A percentile compares a stretch with the other conserved stretches of the same genome.
phyloP scores from a whole-genome alignment of 2,329 filamentous ascomycete genomes.

The Colletotrichum lupini region DNA sequence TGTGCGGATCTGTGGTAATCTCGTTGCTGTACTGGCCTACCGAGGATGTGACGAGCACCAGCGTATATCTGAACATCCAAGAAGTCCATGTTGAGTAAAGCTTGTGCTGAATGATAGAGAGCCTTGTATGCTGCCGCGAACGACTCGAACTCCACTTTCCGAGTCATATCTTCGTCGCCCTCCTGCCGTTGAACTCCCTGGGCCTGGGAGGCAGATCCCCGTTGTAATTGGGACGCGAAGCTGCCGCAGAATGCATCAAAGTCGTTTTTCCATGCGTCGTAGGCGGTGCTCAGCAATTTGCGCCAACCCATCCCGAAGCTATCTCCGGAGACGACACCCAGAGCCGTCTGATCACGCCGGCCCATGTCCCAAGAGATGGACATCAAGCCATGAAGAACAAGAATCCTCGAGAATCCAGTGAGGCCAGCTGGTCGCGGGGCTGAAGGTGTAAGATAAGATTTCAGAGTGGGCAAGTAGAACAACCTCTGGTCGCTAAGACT shows the following conservation, averaged over 20 bases:
- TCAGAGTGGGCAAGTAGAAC: slow-evolving; percentile 64
- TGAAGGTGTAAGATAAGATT: slow-evolving; percentile 64
- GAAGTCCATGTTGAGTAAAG: slow-evolving; percentile 67
- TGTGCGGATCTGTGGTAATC: slow-evolving; percentile 63
- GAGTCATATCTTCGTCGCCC: background rate
- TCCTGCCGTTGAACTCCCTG: background rate
- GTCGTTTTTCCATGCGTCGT: slow-evolving; percentile 68
- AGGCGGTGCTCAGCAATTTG: slow-evolving; percentile 61
- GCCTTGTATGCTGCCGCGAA: slow-evolving; percentile 63
- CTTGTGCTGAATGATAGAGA: slow-evolving; percentile 68
- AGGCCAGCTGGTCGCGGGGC: slow-evolving; percentile 50
- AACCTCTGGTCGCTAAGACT: slow-evolving; percentile 40
- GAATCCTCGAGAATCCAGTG: slow-evolving; percentile 62
- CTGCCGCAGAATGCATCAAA: slow-evolving; percentile 63
- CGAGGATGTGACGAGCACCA: slow-evolving; percentile 68
- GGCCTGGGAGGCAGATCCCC: background rate
- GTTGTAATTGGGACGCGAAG: slow-evolving; percentile 40
- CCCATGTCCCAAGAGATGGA: slow-evolving; percentile 72
- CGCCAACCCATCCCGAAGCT: slow-evolving; percentile 53
- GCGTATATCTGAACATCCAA: slow-evolving; percentile 72
- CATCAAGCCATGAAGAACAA: slow-evolving; percentile 72
- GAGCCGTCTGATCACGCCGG: slow-evolving; percentile 69
- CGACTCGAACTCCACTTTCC: slow-evolving; percentile 52
- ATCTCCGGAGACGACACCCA: slow-evolving; percentile 52
- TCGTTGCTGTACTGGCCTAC: slow-evolving; percentile 59